These are phyloP conservation scores for Pythium guiyangense DNA, from an alignment of 352 stramenopile genomes.

Conservation along the genomic window DNA sequence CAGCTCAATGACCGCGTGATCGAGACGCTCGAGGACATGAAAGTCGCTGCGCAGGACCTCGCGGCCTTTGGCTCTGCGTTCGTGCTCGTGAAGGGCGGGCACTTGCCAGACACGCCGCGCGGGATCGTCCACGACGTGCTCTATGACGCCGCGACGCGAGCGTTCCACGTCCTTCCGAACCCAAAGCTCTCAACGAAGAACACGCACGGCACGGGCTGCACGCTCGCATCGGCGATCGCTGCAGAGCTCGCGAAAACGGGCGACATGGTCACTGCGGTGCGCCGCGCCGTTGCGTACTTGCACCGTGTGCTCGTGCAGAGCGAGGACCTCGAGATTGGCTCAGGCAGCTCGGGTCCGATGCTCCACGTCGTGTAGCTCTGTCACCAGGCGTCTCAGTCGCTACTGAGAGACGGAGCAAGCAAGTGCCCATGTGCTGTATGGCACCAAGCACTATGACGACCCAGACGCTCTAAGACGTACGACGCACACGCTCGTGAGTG, in stretches of 20 bases:
- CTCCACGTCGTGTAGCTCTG: slow-evolving; percentile 24
- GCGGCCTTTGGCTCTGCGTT: slow-evolving; percentile 45
- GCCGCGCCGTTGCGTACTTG: slow-evolving; percentile 34
- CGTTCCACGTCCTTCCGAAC: slow-evolving; percentile 31
- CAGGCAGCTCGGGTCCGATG: slow-evolving; percentile 36
- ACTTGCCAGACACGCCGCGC: slow-evolving; percentile 31
- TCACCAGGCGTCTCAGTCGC: not conserved
- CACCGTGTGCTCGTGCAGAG: slow-evolving; percentile 34
- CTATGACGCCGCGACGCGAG: slow-evolving; percentile 16
- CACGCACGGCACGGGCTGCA: slow-evolving; percentile 90
- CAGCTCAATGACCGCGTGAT: slow-evolving; percentile 40
- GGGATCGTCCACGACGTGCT: slow-evolving; percentile 31
- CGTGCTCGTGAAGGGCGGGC: slow-evolving; percentile 93
- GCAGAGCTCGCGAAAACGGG: slow-evolving; percentile 66
- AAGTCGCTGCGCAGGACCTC: slow-evolving; percentile 74
- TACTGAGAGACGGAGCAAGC: not conserved
- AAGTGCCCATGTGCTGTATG: not conserved
- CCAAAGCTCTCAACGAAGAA: slow-evolving; percentile 34
- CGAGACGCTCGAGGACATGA: slow-evolving; percentile 53
- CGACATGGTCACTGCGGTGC: slow-evolving; percentile 33
- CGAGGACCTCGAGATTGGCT: slow-evolving; percentile 26
- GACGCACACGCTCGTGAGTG: too few relatives aligned
- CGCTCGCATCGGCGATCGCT: slow-evolving; percentile 90
- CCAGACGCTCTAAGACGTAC: too few relatives aligned
- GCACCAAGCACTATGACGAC: not conserved